phyloP scores from a whole-genome alignment of 768 basidiomycete species.

The Tephrocybe sp. region DNA sequence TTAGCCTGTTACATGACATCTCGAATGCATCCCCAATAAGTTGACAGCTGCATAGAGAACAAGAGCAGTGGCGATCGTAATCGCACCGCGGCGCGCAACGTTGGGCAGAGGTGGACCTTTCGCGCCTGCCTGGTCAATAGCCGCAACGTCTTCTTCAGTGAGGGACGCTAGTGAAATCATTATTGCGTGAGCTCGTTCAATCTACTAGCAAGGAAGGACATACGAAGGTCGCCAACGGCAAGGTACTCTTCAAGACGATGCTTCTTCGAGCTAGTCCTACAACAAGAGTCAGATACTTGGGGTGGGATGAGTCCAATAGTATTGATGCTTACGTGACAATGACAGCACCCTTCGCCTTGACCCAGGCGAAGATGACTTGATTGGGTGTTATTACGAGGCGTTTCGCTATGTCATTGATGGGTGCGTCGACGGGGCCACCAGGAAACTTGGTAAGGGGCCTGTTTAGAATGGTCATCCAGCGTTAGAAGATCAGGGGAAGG shows the following conservation, averaged over 20 bases:
- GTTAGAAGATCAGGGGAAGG: not conserved
- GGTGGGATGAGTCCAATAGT: no score
- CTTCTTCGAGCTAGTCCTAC: slow-evolving; percentile 58
- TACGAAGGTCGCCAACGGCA: slow-evolving; percentile 54
- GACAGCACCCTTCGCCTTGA: slow-evolving; percentile 59
- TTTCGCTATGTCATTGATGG: slow-evolving; percentile 51
- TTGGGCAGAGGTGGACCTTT: slow-evolving; percentile 32
- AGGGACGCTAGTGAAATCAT: slow-evolving; percentile 40
- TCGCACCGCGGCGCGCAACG: not conserved
- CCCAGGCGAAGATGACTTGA: slow-evolving; percentile 73
- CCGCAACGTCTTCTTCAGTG: slow-evolving; percentile 54
- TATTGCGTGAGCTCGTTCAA: not conserved
- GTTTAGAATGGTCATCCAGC: no score
- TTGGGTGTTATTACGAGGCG: slow-evolving; percentile 52
- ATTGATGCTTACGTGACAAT: slow-evolving; percentile 72
- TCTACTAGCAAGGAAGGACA: slow-evolving; percentile 7
- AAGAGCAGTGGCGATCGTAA: no score
- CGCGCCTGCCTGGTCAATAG: slow-evolving; percentile 63
- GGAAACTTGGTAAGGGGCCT: slow-evolving; percentile 57
- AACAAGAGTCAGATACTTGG: not conserved
- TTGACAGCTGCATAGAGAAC: no score
- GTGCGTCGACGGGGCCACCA: slow-evolving; percentile 63
- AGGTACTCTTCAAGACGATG: slow-evolving; percentile 67
- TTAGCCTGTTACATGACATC: no score
- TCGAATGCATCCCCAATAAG: no score